Base-by-base conservation (phyloP, 305 asterid genomes). In the Solanum aculeatissimum region DNA sequence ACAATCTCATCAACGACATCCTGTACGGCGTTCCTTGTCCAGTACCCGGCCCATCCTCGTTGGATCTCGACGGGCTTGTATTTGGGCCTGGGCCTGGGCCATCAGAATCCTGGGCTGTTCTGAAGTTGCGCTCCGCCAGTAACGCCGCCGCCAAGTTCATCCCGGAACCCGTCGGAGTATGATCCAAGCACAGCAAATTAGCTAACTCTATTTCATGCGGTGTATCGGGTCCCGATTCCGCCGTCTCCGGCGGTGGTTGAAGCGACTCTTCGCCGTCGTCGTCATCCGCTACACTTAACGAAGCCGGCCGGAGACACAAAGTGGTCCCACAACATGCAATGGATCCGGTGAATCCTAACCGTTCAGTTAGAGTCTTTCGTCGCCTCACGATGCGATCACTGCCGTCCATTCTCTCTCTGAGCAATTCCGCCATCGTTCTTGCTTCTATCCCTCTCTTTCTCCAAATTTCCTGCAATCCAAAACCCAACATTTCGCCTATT, bases 111-210 rank as follows among this genome's bases (percentile, higher is more conserved):
- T 87, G 83, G 87, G 78, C 90, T 66, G 93, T 93, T 91, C 95
- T 87, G 82, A 92, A 77, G 84, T 93, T 91, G 80, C 98, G 84
- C 88, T 95, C 98, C 4, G 95, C 97, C 11, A 94, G 95, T 89
- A 95, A 83, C 62, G 98, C 98, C 83, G 94, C 93, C 69, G 98
- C 98, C 78, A 94, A 47, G 74, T 95, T 94, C 98, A 91, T 94
- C 86, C 97, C 94, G 0, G 89, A 43, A 6, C 88, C 23, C 1
- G 85, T 84, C 86, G 93, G 89, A 15, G 83, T 86, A 6, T 53
- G 88, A 14, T 18, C 80, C 83, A 55, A 85, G 70, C 96, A 93
- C 16, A 85, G 90, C 85, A 88, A 89, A 21, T 62, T 62, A 62
- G 83, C n/a, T 10, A 87, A 88, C 79, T 74, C 90, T 40, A 2